Conservation (phyloP, 2,329 filamentous ascomycete species). For the Stemphylium lycopersici region DNA sequence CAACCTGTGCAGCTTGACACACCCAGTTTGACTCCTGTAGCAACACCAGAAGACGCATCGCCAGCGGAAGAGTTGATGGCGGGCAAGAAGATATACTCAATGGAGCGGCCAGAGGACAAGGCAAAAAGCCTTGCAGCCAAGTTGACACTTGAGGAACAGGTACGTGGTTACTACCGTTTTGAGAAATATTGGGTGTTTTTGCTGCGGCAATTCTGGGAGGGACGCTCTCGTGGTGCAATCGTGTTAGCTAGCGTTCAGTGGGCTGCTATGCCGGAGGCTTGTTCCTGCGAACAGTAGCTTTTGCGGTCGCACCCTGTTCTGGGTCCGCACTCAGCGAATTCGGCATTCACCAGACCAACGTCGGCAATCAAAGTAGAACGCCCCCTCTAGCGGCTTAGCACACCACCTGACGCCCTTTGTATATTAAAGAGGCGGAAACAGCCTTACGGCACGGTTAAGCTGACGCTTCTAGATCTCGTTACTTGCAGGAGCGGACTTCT, state of each 20-base stretch:
- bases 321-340: neutral
- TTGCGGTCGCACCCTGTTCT: neutral
- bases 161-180: slow-evolving; percentile 28
- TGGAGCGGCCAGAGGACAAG: slow-evolving; percentile 41
- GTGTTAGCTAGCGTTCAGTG: neutral
- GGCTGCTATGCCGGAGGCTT: neutral
- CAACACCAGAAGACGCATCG: slow-evolving; percentile 35
- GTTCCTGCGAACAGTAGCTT: neutral
- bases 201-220: neutral
- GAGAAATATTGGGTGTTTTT: neutral
- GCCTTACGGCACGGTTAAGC: slow-evolving; percentile 16
- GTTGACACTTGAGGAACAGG: slow-evolving; percentile 49
- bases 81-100: slow-evolving; percentile 41
- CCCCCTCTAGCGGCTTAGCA: slow-evolving; percentile 8
- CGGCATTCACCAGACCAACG: neutral
- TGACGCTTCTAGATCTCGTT: slow-evolving; percentile 45
- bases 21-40: slow-evolving; percentile 36
- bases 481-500: slow-evolving; percentile 66
- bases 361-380: slow-evolving; percentile 1
- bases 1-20: slow-evolving; percentile 35
- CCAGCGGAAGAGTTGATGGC: slow-evolving; percentile 35
- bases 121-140: slow-evolving; percentile 45
- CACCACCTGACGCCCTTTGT: slow-evolving; percentile 13
- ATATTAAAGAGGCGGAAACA: slow-evolving; percentile 13
- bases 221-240: neutral